Conservation (phyloP, 2,329 filamentous ascomycete genomes). For the Alternaria gaisen region DNA sequence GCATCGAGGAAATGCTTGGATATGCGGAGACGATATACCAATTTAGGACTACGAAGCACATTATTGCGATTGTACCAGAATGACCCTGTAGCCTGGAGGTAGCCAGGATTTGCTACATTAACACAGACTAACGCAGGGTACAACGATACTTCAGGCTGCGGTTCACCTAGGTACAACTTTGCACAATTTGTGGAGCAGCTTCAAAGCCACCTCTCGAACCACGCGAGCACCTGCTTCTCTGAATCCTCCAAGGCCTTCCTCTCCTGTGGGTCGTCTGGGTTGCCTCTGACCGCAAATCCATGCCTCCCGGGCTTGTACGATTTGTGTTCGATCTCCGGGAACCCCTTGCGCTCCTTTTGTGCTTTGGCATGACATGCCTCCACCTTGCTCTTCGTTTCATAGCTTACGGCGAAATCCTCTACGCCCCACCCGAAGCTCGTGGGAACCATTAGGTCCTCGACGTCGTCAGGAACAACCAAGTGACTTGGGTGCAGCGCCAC, state of each 20-base stretch:
- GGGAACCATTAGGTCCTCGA: constrained; percentile 26
- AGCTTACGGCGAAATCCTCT: constrained; percentile 22
- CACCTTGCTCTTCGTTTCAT: constrained; percentile 28
- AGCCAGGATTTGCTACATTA: neutral
- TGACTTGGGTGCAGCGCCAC: constrained; percentile 52
- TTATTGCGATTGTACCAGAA: neutral
- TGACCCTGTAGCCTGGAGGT: neutral
- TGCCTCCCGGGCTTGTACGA: constrained; percentile 32
- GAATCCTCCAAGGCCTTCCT: constrained; percentile 31
- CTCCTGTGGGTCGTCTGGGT: constrained; percentile 33
- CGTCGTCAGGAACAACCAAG: constrained; percentile 47
- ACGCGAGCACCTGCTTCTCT: constrained; percentile 32
- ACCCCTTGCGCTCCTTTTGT: constrained; percentile 15
- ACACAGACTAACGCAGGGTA: neutral
- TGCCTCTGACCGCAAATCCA: constrained; percentile 38
- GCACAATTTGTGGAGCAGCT: neutral
- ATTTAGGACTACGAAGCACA: neutral
- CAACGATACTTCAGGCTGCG: neutral
- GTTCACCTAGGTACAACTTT: neutral
- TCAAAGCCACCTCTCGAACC: constrained; percentile 35
- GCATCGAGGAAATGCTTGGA: neutral
- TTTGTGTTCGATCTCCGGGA: constrained; percentile 27
- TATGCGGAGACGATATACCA: neutral
- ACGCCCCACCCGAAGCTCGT: constrained; percentile 31
- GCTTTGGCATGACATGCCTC: constrained; percentile 24